Conservation (phyloP, 139 green algal species). For the Closterium sp. region DNA sequence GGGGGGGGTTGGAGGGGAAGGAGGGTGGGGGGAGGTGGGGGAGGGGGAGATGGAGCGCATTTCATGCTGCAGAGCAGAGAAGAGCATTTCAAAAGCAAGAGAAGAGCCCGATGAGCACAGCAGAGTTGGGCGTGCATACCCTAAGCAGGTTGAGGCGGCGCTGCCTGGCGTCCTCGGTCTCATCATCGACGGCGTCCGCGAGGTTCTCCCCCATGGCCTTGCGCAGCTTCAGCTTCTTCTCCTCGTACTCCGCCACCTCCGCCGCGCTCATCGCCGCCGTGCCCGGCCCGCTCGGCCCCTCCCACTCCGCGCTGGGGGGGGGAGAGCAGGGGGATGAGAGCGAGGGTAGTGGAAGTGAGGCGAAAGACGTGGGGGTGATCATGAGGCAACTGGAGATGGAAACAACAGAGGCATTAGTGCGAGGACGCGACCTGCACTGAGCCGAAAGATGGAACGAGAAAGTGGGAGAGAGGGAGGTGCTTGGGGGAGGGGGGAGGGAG, state of each 20-base stretch:
- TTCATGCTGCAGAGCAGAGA: no score
- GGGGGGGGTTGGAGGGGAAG: background rate
- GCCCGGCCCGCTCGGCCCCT: constrained; percentile 40
- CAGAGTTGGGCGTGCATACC: constrained; percentile 30
- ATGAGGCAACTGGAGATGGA: no score
- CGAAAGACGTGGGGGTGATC: no score
- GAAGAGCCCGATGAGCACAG: no score
- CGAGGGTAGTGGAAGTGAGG: no score
- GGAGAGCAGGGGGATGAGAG: no score
- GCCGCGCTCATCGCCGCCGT: constrained; percentile 46
- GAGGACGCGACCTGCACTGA: no score
- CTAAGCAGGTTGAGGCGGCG: constrained; percentile 61
- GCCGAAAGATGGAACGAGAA: background rate
- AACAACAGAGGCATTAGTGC: background rate
- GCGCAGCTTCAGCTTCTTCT: constrained; percentile 64
- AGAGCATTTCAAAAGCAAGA: no score
- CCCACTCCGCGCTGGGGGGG: constrained; percentile 57
- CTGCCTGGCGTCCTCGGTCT: constrained; percentile 53
- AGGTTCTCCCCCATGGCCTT: constrained; percentile 69
- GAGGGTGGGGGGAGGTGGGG: no score
- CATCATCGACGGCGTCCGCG: constrained; percentile 61
- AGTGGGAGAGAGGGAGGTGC: background rate
- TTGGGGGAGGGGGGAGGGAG: background rate
- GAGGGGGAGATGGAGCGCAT: no score
- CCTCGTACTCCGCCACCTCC: constrained; percentile 75